Conservation (phyloP, 2,329 filamentous ascomycete species). For the Neofusicoccum sp. region DNA sequence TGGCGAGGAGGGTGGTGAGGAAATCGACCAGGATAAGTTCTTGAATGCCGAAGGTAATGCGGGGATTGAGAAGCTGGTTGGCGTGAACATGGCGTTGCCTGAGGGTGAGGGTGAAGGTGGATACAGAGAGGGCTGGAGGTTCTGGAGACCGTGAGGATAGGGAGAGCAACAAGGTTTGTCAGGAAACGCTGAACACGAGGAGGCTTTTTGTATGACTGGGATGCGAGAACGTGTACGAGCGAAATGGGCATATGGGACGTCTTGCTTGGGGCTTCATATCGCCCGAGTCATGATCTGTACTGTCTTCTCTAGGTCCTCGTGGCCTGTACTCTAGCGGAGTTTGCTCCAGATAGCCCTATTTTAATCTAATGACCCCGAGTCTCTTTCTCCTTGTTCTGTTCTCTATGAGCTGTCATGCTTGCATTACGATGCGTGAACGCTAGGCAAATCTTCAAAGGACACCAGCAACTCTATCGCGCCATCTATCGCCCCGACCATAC, state of each 20-base stretch:
- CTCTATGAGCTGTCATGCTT: no score
- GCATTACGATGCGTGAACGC: no score
- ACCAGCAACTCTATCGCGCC: no score
- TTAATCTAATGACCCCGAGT: constrained; percentile 2
- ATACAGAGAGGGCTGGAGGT: constrained; percentile 44
- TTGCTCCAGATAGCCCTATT: not conserved
- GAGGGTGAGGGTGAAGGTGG: constrained; percentile 26
- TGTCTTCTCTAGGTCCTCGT: not conserved
- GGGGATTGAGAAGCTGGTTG: constrained; percentile 84
- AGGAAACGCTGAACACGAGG: not conserved
- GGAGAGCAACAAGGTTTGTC: not conserved
- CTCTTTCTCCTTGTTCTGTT: not conserved
- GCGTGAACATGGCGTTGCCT: constrained; percentile 53
- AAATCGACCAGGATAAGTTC: constrained; percentile 90
- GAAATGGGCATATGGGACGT: not conserved
- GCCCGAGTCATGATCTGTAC: not conserved
- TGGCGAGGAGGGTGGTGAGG: constrained; percentile 81
- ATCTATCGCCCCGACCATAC: no score
- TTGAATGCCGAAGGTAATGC: constrained; percentile 81
- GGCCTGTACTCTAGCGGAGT: not conserved
- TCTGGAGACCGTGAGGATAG: constrained; percentile 38
- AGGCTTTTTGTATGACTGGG: not conserved
- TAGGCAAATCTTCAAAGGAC: no score
- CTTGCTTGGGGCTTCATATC: not conserved
- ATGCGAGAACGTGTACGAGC: not conserved